Percentiles rank a stretch among this genome's conserved stretches.
These are phyloP conservation scores for Globisporangium paroecandrum DNA, from an alignment of 352 stramenopile species.

Conservation along the genomic window DNA sequence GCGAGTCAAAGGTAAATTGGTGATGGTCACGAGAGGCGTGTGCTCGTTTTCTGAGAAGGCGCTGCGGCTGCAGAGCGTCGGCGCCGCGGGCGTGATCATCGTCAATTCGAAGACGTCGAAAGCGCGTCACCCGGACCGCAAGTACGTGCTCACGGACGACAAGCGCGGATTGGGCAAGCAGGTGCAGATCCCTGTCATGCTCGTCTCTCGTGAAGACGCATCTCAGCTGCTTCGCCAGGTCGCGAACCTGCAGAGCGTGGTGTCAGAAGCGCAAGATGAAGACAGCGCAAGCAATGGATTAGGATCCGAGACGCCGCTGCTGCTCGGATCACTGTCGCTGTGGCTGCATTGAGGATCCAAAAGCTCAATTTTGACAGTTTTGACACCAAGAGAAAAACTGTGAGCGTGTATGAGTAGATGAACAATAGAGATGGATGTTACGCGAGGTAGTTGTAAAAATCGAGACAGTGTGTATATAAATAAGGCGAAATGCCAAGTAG, in stretches of 20 bases:
- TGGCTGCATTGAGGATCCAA: conserved; percentile 48
- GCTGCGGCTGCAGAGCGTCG: conserved; percentile 50
- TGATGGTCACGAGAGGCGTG: conserved; percentile 62
- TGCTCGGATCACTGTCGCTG: conserved; percentile 51
- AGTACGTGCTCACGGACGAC: conserved; percentile 69
- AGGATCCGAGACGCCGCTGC: conserved; percentile 2
- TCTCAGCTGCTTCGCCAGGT: conserved; percentile 39
- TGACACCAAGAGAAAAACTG: not conserved
- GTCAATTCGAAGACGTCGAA: conserved; percentile 62
- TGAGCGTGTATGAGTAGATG: not conserved
- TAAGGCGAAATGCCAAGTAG: not conserved
- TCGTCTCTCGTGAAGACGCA: conserved; percentile 56
- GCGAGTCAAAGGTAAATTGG: conserved; percentile 48
- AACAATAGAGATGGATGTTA: not conserved
- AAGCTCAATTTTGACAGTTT: conserved; percentile 14
- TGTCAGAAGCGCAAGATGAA: conserved; percentile 5
- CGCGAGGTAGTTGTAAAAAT: conserved; percentile 12
- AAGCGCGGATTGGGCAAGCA: conserved; percentile 30
- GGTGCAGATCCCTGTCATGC: conserved; percentile 67
- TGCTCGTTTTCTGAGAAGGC: conserved; percentile 83
- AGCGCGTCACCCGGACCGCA: conserved; percentile 39
- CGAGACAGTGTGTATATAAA: not conserved
- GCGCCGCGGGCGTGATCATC: conserved; percentile 57
- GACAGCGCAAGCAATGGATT: conserved; percentile 8
- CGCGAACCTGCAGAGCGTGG: conserved; percentile 10